phyloP scores from a whole-genome alignment of 2,329 filamentous ascomycete species.

The Colletotrichum orchidophilum region DNA sequence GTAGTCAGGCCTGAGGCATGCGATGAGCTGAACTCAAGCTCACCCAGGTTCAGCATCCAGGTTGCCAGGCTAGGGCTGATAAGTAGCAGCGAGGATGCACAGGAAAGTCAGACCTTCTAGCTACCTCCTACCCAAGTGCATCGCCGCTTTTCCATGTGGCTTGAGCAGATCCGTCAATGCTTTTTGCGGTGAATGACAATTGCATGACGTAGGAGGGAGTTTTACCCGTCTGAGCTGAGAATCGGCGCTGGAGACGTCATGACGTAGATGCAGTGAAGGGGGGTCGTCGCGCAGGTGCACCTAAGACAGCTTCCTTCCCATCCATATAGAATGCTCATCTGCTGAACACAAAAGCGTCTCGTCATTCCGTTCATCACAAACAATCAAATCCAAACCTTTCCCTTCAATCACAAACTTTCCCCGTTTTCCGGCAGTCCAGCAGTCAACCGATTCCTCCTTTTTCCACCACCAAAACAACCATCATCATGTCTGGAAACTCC shows the following conservation, averaged over 20 bases:
- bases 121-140: neutral
- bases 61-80: conserved; percentile 17
- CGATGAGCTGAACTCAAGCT: neutral
- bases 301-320: neutral
- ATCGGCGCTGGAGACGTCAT: conserved; percentile 29
- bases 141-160: conserved; percentile 26
- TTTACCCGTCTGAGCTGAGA: conserved; percentile 28
- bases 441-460: too few relatives aligned
- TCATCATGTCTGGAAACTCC: conserved; percentile 56
- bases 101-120: neutral
- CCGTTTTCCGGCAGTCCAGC: too few relatives aligned
- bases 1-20: conserved; percentile 4
- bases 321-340: conserved; percentile 6
- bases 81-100: neutral
- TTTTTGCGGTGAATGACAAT: conserved; percentile 28
- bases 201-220: conserved; percentile 27
- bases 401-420: neutral
- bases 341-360: neutral
- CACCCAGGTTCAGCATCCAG: neutral
- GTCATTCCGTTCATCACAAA: neutral
- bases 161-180: conserved; percentile 12
- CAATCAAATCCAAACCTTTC: neutral
- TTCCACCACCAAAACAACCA: neutral
- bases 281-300: neutral
- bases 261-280: conserved; percentile 24